A percentile compares a stretch with the other conserved stretches of the same genome.
phyloP scores from a whole-genome alignment of 345 rosid species.

The Pseudoturritis turrita region DNA sequence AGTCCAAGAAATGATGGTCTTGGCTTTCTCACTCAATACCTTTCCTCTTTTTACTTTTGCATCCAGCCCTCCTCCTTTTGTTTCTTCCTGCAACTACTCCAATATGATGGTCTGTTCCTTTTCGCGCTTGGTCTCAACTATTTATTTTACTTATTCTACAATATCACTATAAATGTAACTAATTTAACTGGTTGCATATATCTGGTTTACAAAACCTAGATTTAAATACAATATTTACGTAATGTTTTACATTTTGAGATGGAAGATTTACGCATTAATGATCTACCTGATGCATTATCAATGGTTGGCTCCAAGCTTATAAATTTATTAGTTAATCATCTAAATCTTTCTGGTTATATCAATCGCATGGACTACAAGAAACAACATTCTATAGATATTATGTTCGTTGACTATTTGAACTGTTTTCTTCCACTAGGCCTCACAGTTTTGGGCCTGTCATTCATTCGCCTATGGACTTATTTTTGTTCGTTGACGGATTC shows the following conservation, averaged over 20 bases:
- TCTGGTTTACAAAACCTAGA: not conserved
- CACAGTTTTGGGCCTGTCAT: no score
- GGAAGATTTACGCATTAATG: not conserved
- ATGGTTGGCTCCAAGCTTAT: no score
- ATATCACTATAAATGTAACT: not conserved
- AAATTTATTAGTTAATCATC: no score
- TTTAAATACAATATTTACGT: not conserved
- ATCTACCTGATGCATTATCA: not conserved
- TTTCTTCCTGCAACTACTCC: conserved; percentile 4
- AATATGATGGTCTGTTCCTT: not conserved
- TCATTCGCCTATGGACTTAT: no score
- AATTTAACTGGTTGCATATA: not conserved
- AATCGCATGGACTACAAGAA: no score
- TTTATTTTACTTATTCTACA: not conserved
- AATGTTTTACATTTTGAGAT: not conserved
- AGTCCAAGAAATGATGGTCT: conserved; percentile 5
- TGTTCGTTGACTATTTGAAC: no score
- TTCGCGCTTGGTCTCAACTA: not conserved
- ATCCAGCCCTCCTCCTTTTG: not conserved
- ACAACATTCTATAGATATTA: no score
- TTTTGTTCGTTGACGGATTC: no score
- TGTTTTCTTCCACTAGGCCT: no score
- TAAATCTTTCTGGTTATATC: no score
- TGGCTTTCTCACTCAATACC: not conserved
- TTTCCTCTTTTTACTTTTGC: conserved; percentile 18